Percentiles rank a stretch among this genome's conserved stretches.
phyloP scores from a whole-genome alignment of 2,329 filamentous ascomycete species.

The Dactylellina drechsleri region DNA sequence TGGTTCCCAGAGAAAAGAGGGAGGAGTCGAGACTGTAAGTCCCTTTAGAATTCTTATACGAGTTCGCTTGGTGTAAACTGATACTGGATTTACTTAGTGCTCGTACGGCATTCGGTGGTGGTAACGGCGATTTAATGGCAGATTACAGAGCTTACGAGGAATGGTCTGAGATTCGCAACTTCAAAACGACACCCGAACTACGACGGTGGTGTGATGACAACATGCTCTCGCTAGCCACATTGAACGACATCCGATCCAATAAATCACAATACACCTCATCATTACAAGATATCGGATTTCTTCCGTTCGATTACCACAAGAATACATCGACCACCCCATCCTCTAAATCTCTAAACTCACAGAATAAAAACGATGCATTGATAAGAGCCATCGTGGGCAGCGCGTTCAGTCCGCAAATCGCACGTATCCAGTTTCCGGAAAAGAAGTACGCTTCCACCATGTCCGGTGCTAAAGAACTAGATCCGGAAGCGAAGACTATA shows the following conservation, averaged over 20 bases:
- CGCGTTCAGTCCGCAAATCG: conserved; percentile 84
- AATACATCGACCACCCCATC: conserved; percentile 61
- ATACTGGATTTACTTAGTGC: conserved; percentile 62
- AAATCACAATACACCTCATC: conserved; percentile 85
- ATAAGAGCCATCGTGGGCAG: conserved; percentile 77
- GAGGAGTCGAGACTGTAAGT: conserved; percentile 76
- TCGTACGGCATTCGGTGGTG: conserved; percentile 76
- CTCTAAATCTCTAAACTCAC: conserved; percentile 60
- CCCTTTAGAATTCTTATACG: neutral
- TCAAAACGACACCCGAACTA: conserved; percentile 64
- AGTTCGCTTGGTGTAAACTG: conserved; percentile 2
- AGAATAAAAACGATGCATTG: conserved; percentile 63
- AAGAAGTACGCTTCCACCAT: conserved; percentile 92
- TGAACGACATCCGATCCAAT: conserved; percentile 88
- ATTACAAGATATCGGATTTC: conserved; percentile 84
- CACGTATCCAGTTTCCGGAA: conserved; percentile 90
- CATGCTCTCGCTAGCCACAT: conserved; percentile 82
- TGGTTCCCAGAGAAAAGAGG: conserved; percentile 82
- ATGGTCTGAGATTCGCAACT: conserved; percentile 71
- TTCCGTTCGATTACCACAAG: conserved; percentile 66
- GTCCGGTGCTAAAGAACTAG: conserved; percentile 88
- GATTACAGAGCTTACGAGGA: conserved; percentile 85
- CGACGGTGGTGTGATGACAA: conserved; percentile 84
- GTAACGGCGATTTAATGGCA: conserved; percentile 87
- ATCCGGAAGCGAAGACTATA: conserved; percentile 90